phyloP scores from a whole-genome alignment of 225 moss, liverwort and hornwort genomes.

The Physcomitrium patens region DNA sequence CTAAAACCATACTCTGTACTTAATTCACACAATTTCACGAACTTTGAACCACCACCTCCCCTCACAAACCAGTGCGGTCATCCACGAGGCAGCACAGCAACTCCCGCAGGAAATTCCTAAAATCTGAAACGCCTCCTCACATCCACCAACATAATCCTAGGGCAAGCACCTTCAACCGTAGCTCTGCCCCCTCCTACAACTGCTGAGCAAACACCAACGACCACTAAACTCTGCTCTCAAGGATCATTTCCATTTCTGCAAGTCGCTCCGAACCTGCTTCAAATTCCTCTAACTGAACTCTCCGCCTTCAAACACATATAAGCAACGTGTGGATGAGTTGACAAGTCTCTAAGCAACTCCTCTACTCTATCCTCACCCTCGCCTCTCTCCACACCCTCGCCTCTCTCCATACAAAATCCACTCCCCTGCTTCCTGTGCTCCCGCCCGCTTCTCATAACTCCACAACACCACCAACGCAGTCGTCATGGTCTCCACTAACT shows the following conservation, averaged over 20 bases:
- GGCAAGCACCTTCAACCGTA: too few relatives aligned
- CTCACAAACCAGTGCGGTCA: not conserved
- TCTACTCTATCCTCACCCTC: not conserved
- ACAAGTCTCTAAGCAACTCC: too few relatives aligned
- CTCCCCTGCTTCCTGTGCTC: not conserved
- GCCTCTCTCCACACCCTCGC: too few relatives aligned
- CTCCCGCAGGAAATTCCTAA: not conserved
- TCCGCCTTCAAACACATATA: too few relatives aligned
- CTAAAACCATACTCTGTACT: not conserved
- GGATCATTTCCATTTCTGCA: too few relatives aligned
- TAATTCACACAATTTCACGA: not conserved
- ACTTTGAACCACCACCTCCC: not conserved
- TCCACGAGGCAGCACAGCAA: not conserved
- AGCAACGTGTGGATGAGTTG: too few relatives aligned
- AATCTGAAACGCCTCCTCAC: not conserved
- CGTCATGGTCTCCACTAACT: conserved; percentile 20
- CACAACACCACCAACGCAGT: conserved; percentile 13
- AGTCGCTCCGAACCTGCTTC: not conserved
- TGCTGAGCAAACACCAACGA: not conserved
- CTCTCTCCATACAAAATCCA: not conserved
- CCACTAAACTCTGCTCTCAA: not conserved
- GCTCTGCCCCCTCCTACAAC: not conserved
- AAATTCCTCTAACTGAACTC: too few relatives aligned
- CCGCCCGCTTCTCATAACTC: not conserved
- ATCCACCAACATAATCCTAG: not conserved